These are phyloP conservation scores for Agaricus sinodeliciosus DNA, from an alignment of 768 basidiomycete species.

Conservation along the genomic window DNA sequence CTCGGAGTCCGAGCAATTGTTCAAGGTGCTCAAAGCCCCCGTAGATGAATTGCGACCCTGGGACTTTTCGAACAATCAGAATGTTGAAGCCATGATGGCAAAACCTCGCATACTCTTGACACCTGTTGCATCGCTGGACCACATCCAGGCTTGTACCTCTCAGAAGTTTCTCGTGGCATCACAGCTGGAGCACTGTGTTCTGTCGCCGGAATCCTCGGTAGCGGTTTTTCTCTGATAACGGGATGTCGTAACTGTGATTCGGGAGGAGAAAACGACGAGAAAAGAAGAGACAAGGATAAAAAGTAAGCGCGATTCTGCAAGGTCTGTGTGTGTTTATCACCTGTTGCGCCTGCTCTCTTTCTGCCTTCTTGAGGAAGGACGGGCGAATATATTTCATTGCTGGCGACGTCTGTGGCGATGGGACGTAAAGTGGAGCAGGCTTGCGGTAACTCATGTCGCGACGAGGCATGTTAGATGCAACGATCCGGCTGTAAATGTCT, in stretches of 20 bases:
- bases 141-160: neutral
- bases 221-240: constrained; percentile 3
- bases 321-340: neutral
- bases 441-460: constrained; percentile 61
- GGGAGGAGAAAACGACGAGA: no score
- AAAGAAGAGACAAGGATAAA: neutral
- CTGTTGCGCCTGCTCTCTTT: constrained; percentile 12
- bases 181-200: neutral
- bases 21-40: neutral
- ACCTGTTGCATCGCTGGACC: constrained; percentile 1
- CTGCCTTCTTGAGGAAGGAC: constrained; percentile 4
- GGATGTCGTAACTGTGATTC: neutral
- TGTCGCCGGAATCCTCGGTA: constrained; percentile 1
- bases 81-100: neutral
- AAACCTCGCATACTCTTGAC: neutral
- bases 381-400: constrained; percentile 11
- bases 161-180: neutral
- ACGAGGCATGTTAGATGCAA: constrained; percentile 19
- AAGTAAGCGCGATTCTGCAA: neutral
- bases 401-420: constrained; percentile 52
- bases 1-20: constrained; percentile 4
- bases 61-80: neutral
- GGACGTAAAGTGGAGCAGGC: constrained; percentile 61
- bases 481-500: neutral
- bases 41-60: constrained; percentile 5